A percentile compares a stretch with the other conserved stretches of the same genome.
These are phyloP conservation scores for Alternaria panax DNA, from an alignment of 2,329 filamentous ascomycete genomes.

Conservation along the genomic window DNA sequence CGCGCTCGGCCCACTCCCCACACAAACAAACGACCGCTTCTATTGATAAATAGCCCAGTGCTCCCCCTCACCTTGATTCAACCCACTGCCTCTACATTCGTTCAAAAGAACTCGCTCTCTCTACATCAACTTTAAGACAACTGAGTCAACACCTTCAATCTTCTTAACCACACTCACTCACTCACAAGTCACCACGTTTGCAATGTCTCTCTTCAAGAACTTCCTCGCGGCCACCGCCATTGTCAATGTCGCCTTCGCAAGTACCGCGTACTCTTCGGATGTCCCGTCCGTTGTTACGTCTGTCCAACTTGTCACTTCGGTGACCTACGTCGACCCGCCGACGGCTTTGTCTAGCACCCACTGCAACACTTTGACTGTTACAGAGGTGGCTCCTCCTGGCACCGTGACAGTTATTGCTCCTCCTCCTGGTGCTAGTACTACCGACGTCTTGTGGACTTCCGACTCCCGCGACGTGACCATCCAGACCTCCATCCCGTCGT, in stretches of 20 bases:
- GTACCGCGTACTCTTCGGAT: conserved; percentile 10
- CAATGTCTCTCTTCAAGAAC: conserved; percentile 15
- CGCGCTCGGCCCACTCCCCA: conserved; percentile 5
- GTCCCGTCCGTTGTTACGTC: conserved; percentile 2
- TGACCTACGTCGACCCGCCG: not conserved
- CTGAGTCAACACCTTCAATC: conserved; percentile 5
- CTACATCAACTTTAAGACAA: not conserved
- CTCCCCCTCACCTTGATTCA: not conserved
- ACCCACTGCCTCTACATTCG: not conserved
- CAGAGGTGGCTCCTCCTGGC: not conserved
- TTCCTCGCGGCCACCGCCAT: conserved; percentile 8
- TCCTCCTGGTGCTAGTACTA: not conserved
- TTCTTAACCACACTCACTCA: conserved; percentile 5
- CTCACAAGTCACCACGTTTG: not conserved
- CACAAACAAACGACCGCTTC: conserved; percentile 6
- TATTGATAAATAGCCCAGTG: conserved; percentile 6
- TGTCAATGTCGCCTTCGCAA: conserved; percentile 11
- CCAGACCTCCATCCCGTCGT: not conserved
- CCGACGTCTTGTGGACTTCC: not conserved
- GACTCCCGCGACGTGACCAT: not conserved
- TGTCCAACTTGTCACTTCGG: conserved; percentile 9
- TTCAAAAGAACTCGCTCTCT: not conserved
- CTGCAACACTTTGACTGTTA: conserved; percentile 7
- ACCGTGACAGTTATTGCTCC: conserved; percentile 5
- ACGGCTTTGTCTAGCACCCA: not conserved